Percentiles rank a stretch among this genome's conserved stretches.
Conservation (phyloP, 129 eudicot genomes). For the Flaveria trinervia region DNA sequence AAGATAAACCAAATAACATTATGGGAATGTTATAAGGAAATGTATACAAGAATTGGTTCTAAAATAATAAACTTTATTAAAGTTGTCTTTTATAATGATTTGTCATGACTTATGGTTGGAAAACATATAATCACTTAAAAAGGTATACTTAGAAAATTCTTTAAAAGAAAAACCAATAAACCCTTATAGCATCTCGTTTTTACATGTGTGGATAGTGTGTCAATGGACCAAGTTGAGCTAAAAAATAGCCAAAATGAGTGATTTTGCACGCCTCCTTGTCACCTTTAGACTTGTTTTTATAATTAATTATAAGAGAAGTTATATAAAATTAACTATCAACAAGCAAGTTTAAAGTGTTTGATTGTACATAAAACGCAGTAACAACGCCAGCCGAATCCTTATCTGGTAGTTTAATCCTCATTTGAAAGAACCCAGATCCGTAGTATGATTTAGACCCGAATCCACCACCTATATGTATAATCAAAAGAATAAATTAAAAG, state of each 20-base stretch:
- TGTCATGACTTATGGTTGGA: background rate
- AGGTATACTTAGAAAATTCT: background rate
- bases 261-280: background rate
- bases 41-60: background rate
- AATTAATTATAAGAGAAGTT: background rate
- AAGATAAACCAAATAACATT: background rate
- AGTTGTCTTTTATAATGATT: background rate
- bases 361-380: constrained; percentile 67
- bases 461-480: constrained; percentile 54
- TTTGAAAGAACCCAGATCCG: constrained; percentile 69
- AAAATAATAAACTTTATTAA: background rate
- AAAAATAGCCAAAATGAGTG: constrained; percentile 1
- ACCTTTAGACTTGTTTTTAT: background rate
- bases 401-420: constrained; percentile 69
- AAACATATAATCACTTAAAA: too few species aligned
- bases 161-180: background rate
- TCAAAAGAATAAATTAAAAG: background rate
- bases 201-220: background rate
- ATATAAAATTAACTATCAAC: background rate
- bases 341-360: constrained; percentile 1
- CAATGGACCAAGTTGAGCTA: background rate
- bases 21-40: background rate
- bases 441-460: constrained; percentile 62
- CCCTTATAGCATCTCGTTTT: background rate
- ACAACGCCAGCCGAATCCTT: constrained; percentile 73